Conservation (phyloP, 73 alveolate species). For the Symbiodinium natans region DNA sequence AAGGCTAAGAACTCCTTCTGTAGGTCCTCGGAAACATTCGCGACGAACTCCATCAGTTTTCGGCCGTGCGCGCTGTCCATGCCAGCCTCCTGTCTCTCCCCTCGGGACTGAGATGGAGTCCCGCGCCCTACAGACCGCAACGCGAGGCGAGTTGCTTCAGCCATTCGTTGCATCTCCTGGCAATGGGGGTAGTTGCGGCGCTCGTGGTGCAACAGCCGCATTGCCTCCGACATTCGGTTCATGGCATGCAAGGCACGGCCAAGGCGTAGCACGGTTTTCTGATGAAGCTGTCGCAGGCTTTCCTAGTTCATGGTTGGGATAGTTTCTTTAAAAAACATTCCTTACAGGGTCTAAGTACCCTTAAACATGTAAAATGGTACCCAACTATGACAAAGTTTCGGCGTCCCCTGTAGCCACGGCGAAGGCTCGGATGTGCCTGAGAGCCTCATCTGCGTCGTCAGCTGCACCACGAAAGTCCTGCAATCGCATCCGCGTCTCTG, state of each 20-base stretch:
- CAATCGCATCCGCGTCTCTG: slow-evolving; percentile 60
- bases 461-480: slow-evolving; percentile 92
- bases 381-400: too few relatives aligned
- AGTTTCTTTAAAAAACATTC: too few relatives aligned
- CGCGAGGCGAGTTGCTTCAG: slow-evolving; percentile 65
- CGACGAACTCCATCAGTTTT: slow-evolving; percentile 74
- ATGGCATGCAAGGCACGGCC: slow-evolving; percentile 79
- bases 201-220: slow-evolving; percentile 92
- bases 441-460: slow-evolving; percentile 79
- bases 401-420: not conserved
- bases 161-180: slow-evolving; percentile 71
- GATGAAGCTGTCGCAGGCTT: slow-evolving; percentile 7
- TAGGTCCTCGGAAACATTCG: slow-evolving; percentile 28
- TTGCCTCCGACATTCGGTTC: slow-evolving; percentile 51
- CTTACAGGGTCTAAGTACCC: too few relatives aligned
- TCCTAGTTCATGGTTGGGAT: not conserved
- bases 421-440: slow-evolving; percentile 18
- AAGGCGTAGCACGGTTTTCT: slow-evolving; percentile 27
- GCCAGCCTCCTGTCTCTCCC: slow-evolving; percentile 59
- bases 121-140: slow-evolving; percentile 43
- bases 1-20: slow-evolving; percentile 26
- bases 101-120: slow-evolving; percentile 80
- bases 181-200: slow-evolving; percentile 82
- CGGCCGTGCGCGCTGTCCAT: slow-evolving; percentile 73
- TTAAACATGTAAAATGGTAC: too few relatives aligned